phyloP scores from a whole-genome alignment of 2,329 filamentous ascomycete species.

The Chaetomiaceae sp. region DNA sequence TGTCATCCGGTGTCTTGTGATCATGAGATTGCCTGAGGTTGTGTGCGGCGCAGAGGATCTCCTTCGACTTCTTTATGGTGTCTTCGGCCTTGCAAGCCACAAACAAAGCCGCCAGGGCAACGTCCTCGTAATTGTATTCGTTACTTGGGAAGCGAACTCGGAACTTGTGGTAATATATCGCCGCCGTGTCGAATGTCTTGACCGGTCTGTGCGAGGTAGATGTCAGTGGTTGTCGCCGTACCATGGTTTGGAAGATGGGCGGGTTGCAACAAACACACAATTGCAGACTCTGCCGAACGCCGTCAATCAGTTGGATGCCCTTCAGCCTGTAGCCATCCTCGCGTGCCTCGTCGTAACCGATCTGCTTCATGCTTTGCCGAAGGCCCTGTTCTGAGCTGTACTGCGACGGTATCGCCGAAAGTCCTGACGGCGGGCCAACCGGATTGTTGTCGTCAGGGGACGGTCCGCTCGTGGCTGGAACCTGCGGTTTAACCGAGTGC shows the following conservation, averaged over 20 bases:
- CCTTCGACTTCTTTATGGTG: constrained; percentile 91
- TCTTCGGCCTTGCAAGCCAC: constrained; percentile 97
- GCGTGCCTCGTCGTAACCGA: constrained; percentile 68
- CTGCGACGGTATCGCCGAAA: constrained; percentile 52
- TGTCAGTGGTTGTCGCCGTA: constrained; percentile 1
- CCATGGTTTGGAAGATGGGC: not conserved
- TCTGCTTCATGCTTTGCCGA: constrained; percentile 64
- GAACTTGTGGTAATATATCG: constrained; percentile 91
- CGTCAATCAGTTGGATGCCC: constrained; percentile 85
- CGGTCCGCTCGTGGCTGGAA: constrained; percentile 8
- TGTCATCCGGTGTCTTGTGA: constrained; percentile 75
- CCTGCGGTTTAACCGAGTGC: constrained; percentile 11
- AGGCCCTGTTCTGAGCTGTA: constrained; percentile 82
- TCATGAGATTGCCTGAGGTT: constrained; percentile 70
- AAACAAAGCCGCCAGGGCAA: constrained; percentile 81
- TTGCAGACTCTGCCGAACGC: constrained; percentile 70
- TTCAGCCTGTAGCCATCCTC: constrained; percentile 79
- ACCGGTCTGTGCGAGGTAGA: constrained; percentile 58
- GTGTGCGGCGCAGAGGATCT: constrained; percentile 86
- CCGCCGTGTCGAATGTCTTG: constrained; percentile 86
- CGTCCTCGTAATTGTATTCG: constrained; percentile 83
- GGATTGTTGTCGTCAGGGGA: constrained; percentile 11
- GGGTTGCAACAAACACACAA: constrained; percentile 53
- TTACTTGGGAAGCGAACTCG: constrained; percentile 77
- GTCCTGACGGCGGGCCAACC: constrained; percentile 35